Evolutionary conservation across 192 early-diverging fungal genomes (phyloP).

Genomic region (Umbelopsis isabellina): DNA sequence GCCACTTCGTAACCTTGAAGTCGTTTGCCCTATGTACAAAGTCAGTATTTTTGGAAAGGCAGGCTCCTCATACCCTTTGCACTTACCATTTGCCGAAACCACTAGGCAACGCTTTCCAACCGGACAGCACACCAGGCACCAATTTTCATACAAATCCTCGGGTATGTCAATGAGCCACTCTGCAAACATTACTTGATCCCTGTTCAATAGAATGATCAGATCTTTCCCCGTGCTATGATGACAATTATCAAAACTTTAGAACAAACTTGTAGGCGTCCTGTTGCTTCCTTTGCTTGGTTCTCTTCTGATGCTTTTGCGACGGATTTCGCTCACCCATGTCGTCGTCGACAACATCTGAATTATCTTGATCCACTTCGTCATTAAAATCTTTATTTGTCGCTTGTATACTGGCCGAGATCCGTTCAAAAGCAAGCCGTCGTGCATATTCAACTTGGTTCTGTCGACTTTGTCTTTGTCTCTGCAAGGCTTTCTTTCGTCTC

Average conservation of each 20-base stretch:
- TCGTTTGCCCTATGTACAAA: slow-evolving; percentile 40
- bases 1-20: slow-evolving; percentile 40
- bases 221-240: no score
- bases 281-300: slow-evolving; percentile 38
- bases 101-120: slow-evolving; percentile 62
- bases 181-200: slow-evolving; percentile 62
- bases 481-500: slow-evolving; percentile 27
- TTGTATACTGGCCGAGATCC: background rate
- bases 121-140: slow-evolving; percentile 57
- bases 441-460: background rate
- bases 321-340: slow-evolving; percentile 35
- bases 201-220: slow-evolving; percentile 18
- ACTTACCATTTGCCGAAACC: slow-evolving; percentile 52
- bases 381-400: background rate
- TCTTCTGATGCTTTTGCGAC: slow-evolving; percentile 28
- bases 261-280: slow-evolving; percentile 47
- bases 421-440: background rate
- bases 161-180: slow-evolving; percentile 56
- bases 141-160: slow-evolving; percentile 48
- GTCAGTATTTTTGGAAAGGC: slow-evolving; percentile 22
- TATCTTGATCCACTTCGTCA: slow-evolving; percentile 17
- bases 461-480: slow-evolving; percentile 20
- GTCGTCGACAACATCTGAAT: slow-evolving; percentile 6
- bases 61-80: background rate
- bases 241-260: background rate